A percentile compares a stretch with the other conserved stretches of the same genome.
phyloP scores from a whole-genome alignment of 345 rosid genomes.

The Arabidopsis arenosa region DNA sequence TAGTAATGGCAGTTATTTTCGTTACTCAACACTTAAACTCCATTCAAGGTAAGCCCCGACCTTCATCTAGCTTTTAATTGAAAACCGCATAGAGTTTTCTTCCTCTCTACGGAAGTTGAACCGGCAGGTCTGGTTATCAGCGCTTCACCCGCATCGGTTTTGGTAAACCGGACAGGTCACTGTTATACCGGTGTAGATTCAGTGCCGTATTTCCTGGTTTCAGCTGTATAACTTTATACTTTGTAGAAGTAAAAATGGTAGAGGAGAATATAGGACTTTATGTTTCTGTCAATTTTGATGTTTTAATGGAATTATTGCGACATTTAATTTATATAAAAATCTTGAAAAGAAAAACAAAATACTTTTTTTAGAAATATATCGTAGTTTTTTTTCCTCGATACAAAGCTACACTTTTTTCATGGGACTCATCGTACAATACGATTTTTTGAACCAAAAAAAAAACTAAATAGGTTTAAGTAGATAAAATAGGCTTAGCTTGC shows the following conservation, averaged over 20 bases:
- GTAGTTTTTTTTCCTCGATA: neutral
- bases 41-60: constrained; percentile 75
- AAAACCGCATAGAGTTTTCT: constrained; percentile 3
- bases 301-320: constrained; percentile 25
- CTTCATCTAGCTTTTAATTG: constrained; percentile 59
- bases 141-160: constrained; percentile 24
- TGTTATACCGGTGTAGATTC: constrained; percentile 27
- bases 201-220: constrained; percentile 26
- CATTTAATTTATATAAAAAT: constrained; percentile 6
- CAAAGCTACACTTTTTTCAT: neutral
- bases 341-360: neutral
- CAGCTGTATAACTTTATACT: constrained; percentile 27
- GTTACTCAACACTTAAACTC: constrained; percentile 90
- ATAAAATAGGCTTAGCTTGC: constrained; percentile 41
- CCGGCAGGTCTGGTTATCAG: neutral
- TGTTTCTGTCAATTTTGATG: constrained; percentile 27
- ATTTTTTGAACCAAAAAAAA: neutral
- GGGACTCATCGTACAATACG: constrained; percentile 26
- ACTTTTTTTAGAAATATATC: neutral
- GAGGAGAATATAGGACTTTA: constrained; percentile 20
- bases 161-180: constrained; percentile 9
- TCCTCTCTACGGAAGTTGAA: constrained; percentile 6
- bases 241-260: constrained; percentile 36
- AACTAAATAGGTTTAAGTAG: constrained; percentile 4
- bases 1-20: constrained; percentile 93